phyloP scores from a whole-genome alignment of 805 yeast species.

The Ogataea polymorpha region DNA sequence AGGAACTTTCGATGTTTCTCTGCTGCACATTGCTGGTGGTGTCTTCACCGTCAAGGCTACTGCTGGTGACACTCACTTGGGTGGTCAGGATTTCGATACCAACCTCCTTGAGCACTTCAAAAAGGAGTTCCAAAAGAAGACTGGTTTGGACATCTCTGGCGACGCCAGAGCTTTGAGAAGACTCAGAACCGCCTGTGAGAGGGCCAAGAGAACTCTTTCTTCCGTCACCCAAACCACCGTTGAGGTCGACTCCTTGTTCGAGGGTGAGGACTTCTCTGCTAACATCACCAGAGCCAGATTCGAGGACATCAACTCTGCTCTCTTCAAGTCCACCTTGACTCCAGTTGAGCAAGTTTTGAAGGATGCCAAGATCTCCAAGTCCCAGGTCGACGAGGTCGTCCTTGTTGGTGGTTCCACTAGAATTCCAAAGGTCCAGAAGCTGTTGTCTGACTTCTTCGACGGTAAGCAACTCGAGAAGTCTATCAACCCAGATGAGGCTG shows the following conservation, averaged over 20 bases:
- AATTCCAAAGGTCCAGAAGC: conserved; percentile 96
- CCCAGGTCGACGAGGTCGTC: conserved; percentile 89
- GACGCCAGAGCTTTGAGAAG: conserved; percentile 98
- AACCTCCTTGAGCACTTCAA: conserved; percentile 84
- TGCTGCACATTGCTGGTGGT: conserved; percentile 74
- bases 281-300: conserved; percentile 96
- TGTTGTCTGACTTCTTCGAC: conserved; percentile 90
- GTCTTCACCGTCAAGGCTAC: conserved; percentile 81
- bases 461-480: conserved; percentile 97
- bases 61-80: conserved; percentile 80
- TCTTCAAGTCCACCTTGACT: conserved; percentile 89
- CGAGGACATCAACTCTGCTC: conserved; percentile 92
- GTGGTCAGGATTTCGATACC: conserved; percentile 84
- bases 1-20: conserved; percentile 80
- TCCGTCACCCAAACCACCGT: conserved; percentile 93
- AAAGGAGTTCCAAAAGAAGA: conserved; percentile 95
- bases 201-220: conserved; percentile 98
- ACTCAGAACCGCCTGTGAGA: conserved; percentile 98
- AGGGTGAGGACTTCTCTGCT: conserved; percentile 95
- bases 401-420: conserved; percentile 98
- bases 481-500: conserved; percentile 99
- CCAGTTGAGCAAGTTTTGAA: conserved; percentile 94
- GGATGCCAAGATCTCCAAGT: conserved; percentile 83
- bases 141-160: conserved; percentile 87
- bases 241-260: conserved; percentile 91